Base-by-base conservation (phyloP, 495 filamentous ascomycete species). In the Clavariopsis aquatica region DNA sequence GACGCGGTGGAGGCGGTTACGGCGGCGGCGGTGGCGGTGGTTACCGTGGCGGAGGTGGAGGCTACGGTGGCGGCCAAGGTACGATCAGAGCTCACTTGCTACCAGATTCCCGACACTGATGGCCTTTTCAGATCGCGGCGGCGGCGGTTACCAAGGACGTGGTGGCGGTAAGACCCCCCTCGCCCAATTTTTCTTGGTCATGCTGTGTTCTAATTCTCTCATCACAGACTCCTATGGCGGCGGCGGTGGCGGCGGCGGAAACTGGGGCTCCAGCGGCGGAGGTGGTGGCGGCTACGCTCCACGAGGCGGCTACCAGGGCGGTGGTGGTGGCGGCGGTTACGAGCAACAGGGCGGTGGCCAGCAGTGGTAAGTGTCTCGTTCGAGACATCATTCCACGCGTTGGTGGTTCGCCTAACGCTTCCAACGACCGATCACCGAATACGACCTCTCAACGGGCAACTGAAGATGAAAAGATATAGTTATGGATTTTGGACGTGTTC, bases 1-100 rank as follows among this genome's bases (percentile, higher is more conserved):
- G 81, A 60, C 77, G 79, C 65, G 77, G 74, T 28, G 77, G 81
- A 24, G 73, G 68, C 20, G 58, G 72, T 34, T 55, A 58, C 29
- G 22, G 53, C 49, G 60, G 68, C 49, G 72, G 68, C 22, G 64
- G 59, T 52, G 27, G 60, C 26, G 51, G 61, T 26, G 61, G 62
- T 51, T 60, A 54, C 22, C 52, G 53, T 28, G 17, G 54, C 23
- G 64, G 64, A 20, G 52, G 64, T 27, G 53, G 53, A 43, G 53
- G 53, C 20, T 41, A 45, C 31, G 29, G 36, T 12, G 31, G 53
- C 17, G 34, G 36, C 6, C 38, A 49, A 66, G 51, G 60, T 43
- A 43, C 38, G 38, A 43, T 43, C 13, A 17, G 6, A 9, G n/a
- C 38, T 43, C 38, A 43, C 38, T 43, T 43, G 13, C 13, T 29